Conservation (phyloP, 495 filamentous ascomycete genomes). For the Physcia stellaris region DNA sequence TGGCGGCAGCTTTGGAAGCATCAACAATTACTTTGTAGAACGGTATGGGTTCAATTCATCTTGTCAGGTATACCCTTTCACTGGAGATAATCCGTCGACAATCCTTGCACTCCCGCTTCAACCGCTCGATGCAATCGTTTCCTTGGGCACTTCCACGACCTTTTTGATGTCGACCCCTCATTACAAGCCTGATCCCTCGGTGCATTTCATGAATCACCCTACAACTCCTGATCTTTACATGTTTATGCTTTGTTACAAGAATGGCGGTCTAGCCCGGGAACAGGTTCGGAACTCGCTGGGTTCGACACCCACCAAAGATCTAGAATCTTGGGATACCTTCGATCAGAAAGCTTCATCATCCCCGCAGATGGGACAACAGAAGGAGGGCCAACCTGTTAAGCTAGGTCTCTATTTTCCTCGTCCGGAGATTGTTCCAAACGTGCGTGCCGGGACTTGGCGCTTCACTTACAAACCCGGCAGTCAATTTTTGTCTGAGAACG, state of each 20-base stretch:
- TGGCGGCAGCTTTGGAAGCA: slow-evolving; percentile 58
- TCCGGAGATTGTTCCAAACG: slow-evolving; percentile 90
- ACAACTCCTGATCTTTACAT: slow-evolving; percentile 73
- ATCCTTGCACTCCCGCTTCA: slow-evolving; percentile 81
- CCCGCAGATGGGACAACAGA: slow-evolving; percentile 48
- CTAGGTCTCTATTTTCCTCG: slow-evolving; percentile 87
- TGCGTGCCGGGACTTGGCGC: slow-evolving; percentile 69
- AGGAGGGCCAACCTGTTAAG: slow-evolving; percentile 46
- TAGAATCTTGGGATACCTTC: slow-evolving; percentile 61
- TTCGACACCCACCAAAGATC: slow-evolving; percentile 23
- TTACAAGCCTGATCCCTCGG: slow-evolving; percentile 75
- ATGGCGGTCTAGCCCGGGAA: slow-evolving; percentile 86
- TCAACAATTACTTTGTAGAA: slow-evolving; percentile 61
- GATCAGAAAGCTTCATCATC: slow-evolving; percentile 52
- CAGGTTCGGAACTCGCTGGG: slow-evolving; percentile 62
- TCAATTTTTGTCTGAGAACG: slow-evolving; percentile 28
- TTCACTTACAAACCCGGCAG: slow-evolving; percentile 45
- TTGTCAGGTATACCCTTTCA: slow-evolving; percentile 72
- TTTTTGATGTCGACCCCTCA: slow-evolving; percentile 90
- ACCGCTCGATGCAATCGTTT: slow-evolving; percentile 82
- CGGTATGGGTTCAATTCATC: slow-evolving; percentile 64
- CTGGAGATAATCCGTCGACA: slow-evolving; percentile 91
- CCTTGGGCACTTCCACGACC: slow-evolving; percentile 86
- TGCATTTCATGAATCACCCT: slow-evolving; percentile 84
- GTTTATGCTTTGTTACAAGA: slow-evolving; percentile 99